Base-by-base conservation (phyloP, 1,284 basidiomycete genomes). In the Ceratobasidium sp. region DNA sequence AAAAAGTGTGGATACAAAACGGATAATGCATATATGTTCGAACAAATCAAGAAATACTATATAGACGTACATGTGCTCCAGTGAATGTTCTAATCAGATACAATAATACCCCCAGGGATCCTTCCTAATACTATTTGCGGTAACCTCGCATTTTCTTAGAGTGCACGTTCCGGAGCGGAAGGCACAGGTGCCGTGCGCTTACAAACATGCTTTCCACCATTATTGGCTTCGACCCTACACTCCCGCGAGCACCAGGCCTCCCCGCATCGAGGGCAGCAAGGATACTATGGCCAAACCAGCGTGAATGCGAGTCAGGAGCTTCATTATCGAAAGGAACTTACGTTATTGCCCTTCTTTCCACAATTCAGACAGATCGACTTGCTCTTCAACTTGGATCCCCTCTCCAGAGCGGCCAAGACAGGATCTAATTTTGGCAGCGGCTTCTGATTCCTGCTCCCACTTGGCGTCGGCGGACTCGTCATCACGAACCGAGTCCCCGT, bases 181-280 rank as follows among this genome's bases (percentile, higher is more conserved):
- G 38, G 10, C 26, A 12, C 26, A 26, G 54, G 15, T 56, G 56
- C 38, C 38, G 52, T 46, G n/a, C 69, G 54, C 26, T 61, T 71
- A 33, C 69, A 71, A 17, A 71, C 69, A 57, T 71, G 69, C 48
- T 71, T 71, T 40, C 69, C 69, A 13, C 69, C 69, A 61, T 71
- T 71, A 38, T 71, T 71, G 17, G 69, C 69, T 57, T 59, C 69
- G 26, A 71, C 44, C 26, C 69, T 71, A n/a, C 69, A 71, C 26
- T 61, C 69, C 12, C 69, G 28, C 6, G 69, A 71, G 28, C 69
- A 71, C 69, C 69, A 71, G n/a, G 69, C 10, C 44, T 71, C 69
- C 2, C 69, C 57, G 42, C 69, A 71, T 15, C 69, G 33, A 6
- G 69, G 69, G 26, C 69, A 71, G 26, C 69, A 71, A 3, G 69